Evolutionary conservation across 441 rosid genomes (phyloP).

Genomic region (Bruguiera hainesii): DNA sequence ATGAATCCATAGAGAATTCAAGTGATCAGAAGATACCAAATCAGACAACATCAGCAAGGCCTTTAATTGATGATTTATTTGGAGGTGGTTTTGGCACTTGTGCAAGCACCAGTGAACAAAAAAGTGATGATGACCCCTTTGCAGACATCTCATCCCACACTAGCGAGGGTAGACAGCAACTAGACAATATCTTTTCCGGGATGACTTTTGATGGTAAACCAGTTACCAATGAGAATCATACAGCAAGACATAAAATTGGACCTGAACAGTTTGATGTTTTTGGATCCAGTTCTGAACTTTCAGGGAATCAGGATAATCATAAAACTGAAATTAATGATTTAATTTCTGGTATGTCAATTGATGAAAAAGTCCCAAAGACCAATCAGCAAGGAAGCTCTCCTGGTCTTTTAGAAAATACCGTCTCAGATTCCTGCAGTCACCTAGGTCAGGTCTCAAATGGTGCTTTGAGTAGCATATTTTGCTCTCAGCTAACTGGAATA

Average conservation of each 20-base stretch:
- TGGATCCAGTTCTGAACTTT: slow-evolving; percentile 43
- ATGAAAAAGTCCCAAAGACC: slow-evolving; percentile 38
- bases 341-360: slow-evolving; percentile 66
- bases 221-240: slow-evolving; percentile 33
- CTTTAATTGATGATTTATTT: slow-evolving; percentile 73
- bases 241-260: slow-evolving; percentile 25
- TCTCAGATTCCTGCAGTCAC: slow-evolving; percentile 37
- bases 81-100: slow-evolving; percentile 50
- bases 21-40: slow-evolving; percentile 39
- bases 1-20: slow-evolving; percentile 35
- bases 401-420: slow-evolving; percentile 36
- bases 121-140: slow-evolving; percentile 75
- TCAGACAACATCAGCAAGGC: slow-evolving; percentile 35
- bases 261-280: slow-evolving; percentile 65
- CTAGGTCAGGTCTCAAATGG: slow-evolving; percentile 37
- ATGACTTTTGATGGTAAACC: slow-evolving; percentile 59
- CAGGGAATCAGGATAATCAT: slow-evolving; percentile 35
- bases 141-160: slow-evolving; percentile 82
- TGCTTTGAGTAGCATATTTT: slow-evolving; percentile 44
- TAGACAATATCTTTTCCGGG: slow-evolving; percentile 78
- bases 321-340: slow-evolving; percentile 52
- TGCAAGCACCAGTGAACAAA: slow-evolving; percentile 36
- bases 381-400: slow-evolving; percentile 41
- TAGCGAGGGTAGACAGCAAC: slow-evolving; percentile 41
- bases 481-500: slow-evolving; percentile 52